Conservation (phyloP, 2,329 filamentous ascomycete genomes). For the Leptographium radiaticola region DNA sequence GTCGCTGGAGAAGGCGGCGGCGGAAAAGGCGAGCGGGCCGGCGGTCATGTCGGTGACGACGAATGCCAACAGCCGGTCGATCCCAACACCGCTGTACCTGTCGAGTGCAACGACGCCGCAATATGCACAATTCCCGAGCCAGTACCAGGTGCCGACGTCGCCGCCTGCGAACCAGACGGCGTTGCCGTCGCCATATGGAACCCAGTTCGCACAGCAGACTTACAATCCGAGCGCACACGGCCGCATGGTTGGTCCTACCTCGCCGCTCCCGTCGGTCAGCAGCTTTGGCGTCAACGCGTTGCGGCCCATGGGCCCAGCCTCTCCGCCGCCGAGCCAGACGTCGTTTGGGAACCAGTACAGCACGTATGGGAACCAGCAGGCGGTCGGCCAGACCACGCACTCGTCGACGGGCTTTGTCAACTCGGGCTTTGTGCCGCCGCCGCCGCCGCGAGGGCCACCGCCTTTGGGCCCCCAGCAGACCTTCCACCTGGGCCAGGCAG, state of each 20-base stretch:
- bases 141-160: conserved; percentile 46
- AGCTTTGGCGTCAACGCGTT: conserved; percentile 21
- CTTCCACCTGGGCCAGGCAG: conserved; percentile 32
- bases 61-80: conserved; percentile 18
- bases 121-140: conserved; percentile 43
- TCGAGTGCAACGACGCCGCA: conserved; percentile 21
- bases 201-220: conserved; percentile 30
- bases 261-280: conserved; percentile 26
- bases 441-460: conserved; percentile 49
- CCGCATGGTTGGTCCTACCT: conserved; percentile 40
- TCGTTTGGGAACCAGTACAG: conserved; percentile 34
- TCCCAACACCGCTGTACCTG: conserved; percentile 24
- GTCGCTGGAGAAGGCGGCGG: conserved; percentile 59
- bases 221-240: conserved; percentile 49
- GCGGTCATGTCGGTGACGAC: conserved; percentile 13
- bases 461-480: conserved; percentile 51
- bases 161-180: conserved; percentile 36
- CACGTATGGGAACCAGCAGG: conserved; percentile 32
- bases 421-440: conserved; percentile 47
- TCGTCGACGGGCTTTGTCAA: conserved; percentile 28
- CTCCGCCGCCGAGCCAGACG: conserved; percentile 50
- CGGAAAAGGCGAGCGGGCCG: conserved; percentile 19
- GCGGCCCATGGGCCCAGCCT: conserved; percentile 26
- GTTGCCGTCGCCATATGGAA: conserved; percentile 19
- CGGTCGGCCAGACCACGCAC: conserved; percentile 27